phyloP scores from a whole-genome alignment of 2,329 filamentous ascomycete species.

The Cercospora zeina region DNA sequence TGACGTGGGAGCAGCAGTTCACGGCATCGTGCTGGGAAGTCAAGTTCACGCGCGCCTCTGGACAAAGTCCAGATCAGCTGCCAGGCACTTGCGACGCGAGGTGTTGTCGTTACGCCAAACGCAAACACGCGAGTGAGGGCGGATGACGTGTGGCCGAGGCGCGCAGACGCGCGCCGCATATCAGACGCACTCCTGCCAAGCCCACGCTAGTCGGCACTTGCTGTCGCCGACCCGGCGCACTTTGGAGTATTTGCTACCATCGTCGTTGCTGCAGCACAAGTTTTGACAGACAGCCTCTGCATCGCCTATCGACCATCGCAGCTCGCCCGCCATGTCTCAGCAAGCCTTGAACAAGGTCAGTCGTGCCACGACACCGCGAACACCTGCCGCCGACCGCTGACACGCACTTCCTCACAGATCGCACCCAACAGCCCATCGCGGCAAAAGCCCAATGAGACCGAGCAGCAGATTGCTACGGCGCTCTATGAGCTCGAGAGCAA shows the following conservation, averaged over 20 bases:
- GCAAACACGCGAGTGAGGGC: background rate
- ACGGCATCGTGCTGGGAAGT: constrained; percentile 5
- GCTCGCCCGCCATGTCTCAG: constrained; percentile 56
- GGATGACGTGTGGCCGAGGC: constrained; percentile 1
- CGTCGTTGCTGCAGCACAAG: background rate
- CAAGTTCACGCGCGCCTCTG: background rate
- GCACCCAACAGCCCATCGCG: constrained; percentile 94
- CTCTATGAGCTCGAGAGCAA: constrained; percentile 99
- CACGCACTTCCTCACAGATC: constrained; percentile 53
- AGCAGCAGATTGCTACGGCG: constrained; percentile 94
- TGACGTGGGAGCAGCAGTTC: background rate
- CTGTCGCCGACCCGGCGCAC: constrained; percentile 2
- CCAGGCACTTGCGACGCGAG: background rate
- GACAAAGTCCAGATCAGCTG: constrained; percentile 3
- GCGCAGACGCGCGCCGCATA: background rate
- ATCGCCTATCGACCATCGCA: constrained; percentile 17
- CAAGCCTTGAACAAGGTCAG: constrained; percentile 80
- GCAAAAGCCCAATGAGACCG: constrained; percentile 94
- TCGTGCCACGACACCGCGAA: background rate
- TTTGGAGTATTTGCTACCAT: constrained; percentile 8
- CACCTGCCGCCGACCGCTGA: background rate
- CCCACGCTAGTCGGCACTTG: background rate
- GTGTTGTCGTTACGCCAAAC: background rate
- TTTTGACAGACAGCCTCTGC: constrained; percentile 4
- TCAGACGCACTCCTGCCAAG: constrained; percentile 2